phyloP scores from a whole-genome alignment of 139 green algal genomes.

The Coccomyxa sp. region DNA sequence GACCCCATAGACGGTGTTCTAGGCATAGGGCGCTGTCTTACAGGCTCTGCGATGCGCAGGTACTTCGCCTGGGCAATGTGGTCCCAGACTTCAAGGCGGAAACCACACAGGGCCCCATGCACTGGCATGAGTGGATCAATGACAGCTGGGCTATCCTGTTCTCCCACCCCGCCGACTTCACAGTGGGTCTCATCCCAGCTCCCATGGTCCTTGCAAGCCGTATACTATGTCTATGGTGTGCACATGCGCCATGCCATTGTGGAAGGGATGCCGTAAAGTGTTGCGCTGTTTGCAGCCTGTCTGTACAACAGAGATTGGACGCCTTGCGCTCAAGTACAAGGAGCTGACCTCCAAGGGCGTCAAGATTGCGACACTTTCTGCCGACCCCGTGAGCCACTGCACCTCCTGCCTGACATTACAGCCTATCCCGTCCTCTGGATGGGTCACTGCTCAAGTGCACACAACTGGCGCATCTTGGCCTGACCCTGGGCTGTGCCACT shows the following conservation, averaged over 20 bases:
- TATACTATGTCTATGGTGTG: neutral
- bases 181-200: constrained; percentile 1
- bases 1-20: no score
- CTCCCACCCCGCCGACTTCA: constrained; percentile 59
- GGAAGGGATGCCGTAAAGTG: neutral
- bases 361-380: constrained; percentile 43
- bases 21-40: neutral
- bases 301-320: constrained; percentile 53
- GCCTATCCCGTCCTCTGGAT: neutral
- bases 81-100: constrained; percentile 36
- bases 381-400: constrained; percentile 16
- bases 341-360: constrained; percentile 30
- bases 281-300: constrained; percentile 28
- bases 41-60: neutral
- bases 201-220: neutral
- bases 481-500: neutral
- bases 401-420: neutral
- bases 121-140: constrained; percentile 44
- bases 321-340: constrained; percentile 39
- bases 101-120: constrained; percentile 29
- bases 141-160: constrained; percentile 60
- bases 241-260: neutral
- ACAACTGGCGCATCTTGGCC: neutral
- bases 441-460: neutral
- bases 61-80: constrained; percentile 39